Conservation (phyloP, 176 grass and related monocot genomes). For the Eremochloa ophiuroides region DNA sequence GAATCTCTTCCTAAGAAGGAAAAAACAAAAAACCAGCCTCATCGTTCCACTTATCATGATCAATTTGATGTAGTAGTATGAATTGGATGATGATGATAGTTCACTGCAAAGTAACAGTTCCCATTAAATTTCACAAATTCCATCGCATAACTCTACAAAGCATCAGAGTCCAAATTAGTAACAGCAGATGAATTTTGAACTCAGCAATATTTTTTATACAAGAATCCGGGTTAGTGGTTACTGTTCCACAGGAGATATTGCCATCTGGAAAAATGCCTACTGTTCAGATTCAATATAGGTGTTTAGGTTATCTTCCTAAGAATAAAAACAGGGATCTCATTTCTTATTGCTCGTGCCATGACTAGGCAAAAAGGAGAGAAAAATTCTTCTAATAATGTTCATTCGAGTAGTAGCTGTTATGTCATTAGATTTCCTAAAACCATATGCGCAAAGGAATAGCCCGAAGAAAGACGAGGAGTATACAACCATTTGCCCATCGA, state of each 20-base stretch:
- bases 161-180: background rate
- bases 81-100: constrained; percentile 16
- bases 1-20: background rate
- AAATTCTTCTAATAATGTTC: background rate
- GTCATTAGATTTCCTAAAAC: constrained; percentile 24
- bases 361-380: background rate
- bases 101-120: background rate
- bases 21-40: background rate
- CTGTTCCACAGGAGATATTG: background rate
- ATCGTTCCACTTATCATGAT: background rate
- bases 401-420: background rate
- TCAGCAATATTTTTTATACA: constrained; percentile 15
- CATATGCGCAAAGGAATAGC: background rate
- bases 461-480: background rate
- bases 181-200: background rate
- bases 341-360: background rate
- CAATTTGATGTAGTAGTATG: background rate
- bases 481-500: background rate
- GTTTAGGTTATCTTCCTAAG: background rate
- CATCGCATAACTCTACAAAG: background rate
- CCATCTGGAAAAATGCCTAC: background rate
- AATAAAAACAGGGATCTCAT: background rate
- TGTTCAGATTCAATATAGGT: background rate
- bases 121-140: background rate
- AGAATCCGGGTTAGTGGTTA: background rate